Percentiles rank a stretch among this genome's conserved stretches.
These are phyloP conservation scores for Termitomyces heimii DNA, from an alignment of 768 basidiomycete species.

Conservation along the genomic window DNA sequence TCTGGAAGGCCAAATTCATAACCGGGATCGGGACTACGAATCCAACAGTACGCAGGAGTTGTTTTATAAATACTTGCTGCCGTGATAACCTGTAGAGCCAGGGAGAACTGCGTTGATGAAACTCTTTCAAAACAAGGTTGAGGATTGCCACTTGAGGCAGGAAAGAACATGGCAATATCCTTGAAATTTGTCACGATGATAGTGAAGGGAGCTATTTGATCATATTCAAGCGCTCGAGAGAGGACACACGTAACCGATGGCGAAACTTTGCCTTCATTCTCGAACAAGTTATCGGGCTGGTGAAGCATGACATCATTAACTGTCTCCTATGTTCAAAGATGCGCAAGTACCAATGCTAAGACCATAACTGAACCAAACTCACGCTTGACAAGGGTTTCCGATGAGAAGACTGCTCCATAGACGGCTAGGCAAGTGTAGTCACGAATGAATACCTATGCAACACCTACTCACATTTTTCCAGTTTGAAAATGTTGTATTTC, in stretches of 20 bases:
- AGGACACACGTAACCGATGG: neutral
- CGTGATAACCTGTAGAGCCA: no score
- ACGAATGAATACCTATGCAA: neutral
- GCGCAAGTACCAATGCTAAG: neutral
- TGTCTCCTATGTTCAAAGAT: neutral
- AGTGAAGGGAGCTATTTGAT: neutral
- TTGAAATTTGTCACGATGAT: neutral
- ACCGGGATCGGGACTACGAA: neutral
- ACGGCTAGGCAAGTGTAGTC: neutral
- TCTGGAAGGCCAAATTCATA: neutral
- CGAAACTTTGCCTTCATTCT: neutral
- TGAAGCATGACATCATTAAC: neutral
- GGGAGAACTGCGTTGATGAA: no score
- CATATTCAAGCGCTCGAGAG: neutral
- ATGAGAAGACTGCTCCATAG: neutral
- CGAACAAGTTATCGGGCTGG: neutral
- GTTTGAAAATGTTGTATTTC: neutral
- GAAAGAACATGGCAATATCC: neutral
- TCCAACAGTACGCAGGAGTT: neutral
- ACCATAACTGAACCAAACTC: no score
- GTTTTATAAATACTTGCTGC: neutral
- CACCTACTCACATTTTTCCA: no score
- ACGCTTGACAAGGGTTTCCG: no score
- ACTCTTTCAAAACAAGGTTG: neutral
- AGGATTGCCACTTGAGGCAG: neutral